A percentile compares a stretch with the other conserved stretches of the same genome.
Evolutionary conservation across 148 eudicot species (phyloP).

Genomic region (Camellia lanceoleosa): DNA sequence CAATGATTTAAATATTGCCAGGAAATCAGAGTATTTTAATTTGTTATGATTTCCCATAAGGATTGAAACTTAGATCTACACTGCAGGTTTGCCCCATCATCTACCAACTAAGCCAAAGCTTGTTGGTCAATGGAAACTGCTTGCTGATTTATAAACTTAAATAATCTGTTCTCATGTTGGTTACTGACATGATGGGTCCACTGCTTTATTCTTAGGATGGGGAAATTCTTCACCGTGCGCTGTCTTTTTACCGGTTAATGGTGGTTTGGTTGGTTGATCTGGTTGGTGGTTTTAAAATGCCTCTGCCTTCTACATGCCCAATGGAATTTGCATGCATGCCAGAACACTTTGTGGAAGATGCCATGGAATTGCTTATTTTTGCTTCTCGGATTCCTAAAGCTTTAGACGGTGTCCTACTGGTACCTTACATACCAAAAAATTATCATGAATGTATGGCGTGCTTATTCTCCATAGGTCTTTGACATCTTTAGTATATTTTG

Average conservation of each 20-base stretch:
- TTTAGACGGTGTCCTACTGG: constrained; percentile 83
- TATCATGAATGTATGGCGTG: not conserved
- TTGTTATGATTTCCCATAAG: not conserved
- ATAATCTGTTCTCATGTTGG: not conserved
- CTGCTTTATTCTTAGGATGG: constrained; percentile 52
- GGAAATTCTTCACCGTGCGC: constrained; percentile 70
- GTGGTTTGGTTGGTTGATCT: constrained; percentile 86
- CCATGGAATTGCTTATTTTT: constrained; percentile 94
- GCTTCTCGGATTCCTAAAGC: constrained; percentile 96
- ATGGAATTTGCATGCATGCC: constrained; percentile 95
- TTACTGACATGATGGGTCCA: constrained; percentile 10
- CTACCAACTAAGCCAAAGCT: not conserved
- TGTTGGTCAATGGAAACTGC: not conserved
- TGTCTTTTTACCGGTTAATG: constrained; percentile 81
- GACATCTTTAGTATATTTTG: not conserved
- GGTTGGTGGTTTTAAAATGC: constrained; percentile 92
- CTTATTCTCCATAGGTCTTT: not conserved
- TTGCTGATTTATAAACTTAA: not conserved
- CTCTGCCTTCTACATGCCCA: constrained; percentile 75
- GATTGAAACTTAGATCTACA: constrained; percentile 3
- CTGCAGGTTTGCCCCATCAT: not conserved
- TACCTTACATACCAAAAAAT: constrained; percentile 21
- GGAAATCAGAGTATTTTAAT: not conserved
- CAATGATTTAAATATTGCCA: not conserved
- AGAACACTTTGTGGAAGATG: constrained; percentile 95